Base-by-base conservation (phyloP, 2,329 filamentous ascomycete genomes). In the Huntiella omanensis region DNA sequence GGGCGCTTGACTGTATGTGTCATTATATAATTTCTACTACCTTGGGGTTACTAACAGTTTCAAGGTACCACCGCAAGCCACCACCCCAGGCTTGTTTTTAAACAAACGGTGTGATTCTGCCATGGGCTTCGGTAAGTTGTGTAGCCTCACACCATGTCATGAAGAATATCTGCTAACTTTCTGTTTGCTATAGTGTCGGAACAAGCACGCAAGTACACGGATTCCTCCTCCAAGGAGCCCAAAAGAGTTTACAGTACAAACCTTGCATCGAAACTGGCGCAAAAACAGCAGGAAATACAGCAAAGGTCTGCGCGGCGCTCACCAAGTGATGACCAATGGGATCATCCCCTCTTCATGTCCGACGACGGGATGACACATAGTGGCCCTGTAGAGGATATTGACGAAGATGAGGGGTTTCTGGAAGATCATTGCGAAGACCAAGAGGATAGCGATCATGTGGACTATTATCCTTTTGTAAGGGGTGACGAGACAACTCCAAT, bases 121-220 rank as follows among this genome's bases (percentile, higher is more conserved):
- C 11, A 44, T 41, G 10, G 45, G 51, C 40, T 36, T 50, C 16
- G 45, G 56, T 58, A 49, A 36, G 54, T 52, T 13, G 12, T 33
- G 17, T 13, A 19, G 16, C 3, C 19, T 15, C 6, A 3, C 28
- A 22, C 45, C 39, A 13, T 50, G 17, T 7, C 15, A 6, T 4
- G 10, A 10, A 16, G 7, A n/a, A 33, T 4, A 10, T 28, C 8
- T 28, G 22, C 22, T 28, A 28, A 28, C 8, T 7, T 28, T 28
- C 8, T 28, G 22, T 19, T 32, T 5, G 7, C 5, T 12, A 22
- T 33, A 73, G 72, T 73, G 22, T 57, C 65, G 4, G 70, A 75
- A 49, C 60, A 75, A 13, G 60, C 61, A 1, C 75, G 73, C 51
- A 70, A 70, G 19, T 61, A 68, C 43, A 69, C 72, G 64, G 55